Base-by-base conservation (phyloP, 176 grass and related monocot genomes). In the Triticum turgidum region DNA sequence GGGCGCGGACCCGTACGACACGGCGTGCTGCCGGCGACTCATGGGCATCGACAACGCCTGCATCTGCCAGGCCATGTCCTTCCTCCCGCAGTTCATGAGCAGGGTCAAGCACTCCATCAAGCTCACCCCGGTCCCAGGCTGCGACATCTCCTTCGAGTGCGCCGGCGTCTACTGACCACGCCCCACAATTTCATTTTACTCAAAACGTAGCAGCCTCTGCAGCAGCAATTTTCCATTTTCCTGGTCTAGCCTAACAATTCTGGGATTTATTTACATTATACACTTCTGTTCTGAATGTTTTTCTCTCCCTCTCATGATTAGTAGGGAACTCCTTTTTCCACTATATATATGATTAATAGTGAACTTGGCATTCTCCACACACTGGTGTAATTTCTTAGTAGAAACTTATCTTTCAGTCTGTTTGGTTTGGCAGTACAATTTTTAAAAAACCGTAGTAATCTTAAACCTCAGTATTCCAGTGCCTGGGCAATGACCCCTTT, bases 11-110 rank as follows among this genome's bases (percentile, higher is more conserved):
- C 91, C 94, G 8, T 86, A 89, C 81, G 91, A 94, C 86, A 90
- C 94, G 6, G 91, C 89, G 15, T 97, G 94, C 78, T 97, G 94
- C 92, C 85, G 92, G 11, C 87, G 94, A 4, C 92, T 97, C 20
- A 88, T 83, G 85, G 88, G 92, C 64, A 87, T 94, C 37, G 90
- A 97, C 73, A 89, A 90, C 66, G 89, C 88, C 11, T 97, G 94
- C 86, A 86, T 97, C 85, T 97, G 94, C 77, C 89, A 94, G 70
- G 69, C 87, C 80, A 88, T 97, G 81, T 81, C 85, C 2, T 91
- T 65, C 70, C 89, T 97, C 49, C 92, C 92, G 0, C 79, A 87
- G n/a, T 97, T 97, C 82, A 88, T 97, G 73, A 92, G 89, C 83
- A 94, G 76, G 82, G 86, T 89, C 3, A 97, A 90, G 70, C 94